Evolutionary conservation across 352 stramenopile species (phyloP).

Genomic region (Phytophthora hibernalis): DNA sequence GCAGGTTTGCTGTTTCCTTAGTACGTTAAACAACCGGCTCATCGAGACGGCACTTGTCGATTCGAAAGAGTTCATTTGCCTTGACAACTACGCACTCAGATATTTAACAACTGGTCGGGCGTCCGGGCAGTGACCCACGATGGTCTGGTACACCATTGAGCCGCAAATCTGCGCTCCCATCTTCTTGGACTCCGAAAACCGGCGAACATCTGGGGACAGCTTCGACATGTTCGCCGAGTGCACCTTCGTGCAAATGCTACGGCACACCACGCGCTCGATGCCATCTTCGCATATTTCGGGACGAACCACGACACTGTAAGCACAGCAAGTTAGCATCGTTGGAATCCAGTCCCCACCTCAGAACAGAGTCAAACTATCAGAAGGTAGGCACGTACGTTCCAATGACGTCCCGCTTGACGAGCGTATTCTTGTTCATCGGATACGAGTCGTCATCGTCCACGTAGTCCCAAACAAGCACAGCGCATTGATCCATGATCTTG

Average conservation of each 20-base stretch:
- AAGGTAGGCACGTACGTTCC: slow-evolving; percentile 35
- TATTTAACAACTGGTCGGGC: slow-evolving; percentile 38
- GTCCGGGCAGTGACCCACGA: slow-evolving; percentile 36
- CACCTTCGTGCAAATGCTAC: slow-evolving; percentile 47
- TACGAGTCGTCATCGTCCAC: slow-evolving; percentile 40
- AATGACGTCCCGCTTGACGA: slow-evolving; percentile 45
- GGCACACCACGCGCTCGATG: slow-evolving; percentile 42
- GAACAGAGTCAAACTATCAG: background rate
- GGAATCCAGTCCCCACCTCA: too few relatives aligned
- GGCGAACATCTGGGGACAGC: slow-evolving; percentile 32
- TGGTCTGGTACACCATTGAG: slow-evolving; percentile 42
- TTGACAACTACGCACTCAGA: too few relatives aligned
- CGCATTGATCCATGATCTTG: slow-evolving; percentile 36
- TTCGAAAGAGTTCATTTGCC: too few relatives aligned
- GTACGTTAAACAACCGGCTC: too few relatives aligned
- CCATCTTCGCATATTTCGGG: slow-evolving; percentile 46
- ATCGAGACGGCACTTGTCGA: too few relatives aligned
- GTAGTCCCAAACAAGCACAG: slow-evolving; percentile 43
- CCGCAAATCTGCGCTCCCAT: slow-evolving; percentile 44
- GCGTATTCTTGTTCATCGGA: slow-evolving; percentile 34
- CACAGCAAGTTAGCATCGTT: slow-evolving; percentile 24
- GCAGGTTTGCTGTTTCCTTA: too few relatives aligned
- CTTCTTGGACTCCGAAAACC: slow-evolving; percentile 41
- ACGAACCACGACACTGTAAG: slow-evolving; percentile 37
- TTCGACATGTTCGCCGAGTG: slow-evolving; percentile 29